phyloP scores from a whole-genome alignment of 2,329 filamentous ascomycete species.

The Thelonectria rubi region DNA sequence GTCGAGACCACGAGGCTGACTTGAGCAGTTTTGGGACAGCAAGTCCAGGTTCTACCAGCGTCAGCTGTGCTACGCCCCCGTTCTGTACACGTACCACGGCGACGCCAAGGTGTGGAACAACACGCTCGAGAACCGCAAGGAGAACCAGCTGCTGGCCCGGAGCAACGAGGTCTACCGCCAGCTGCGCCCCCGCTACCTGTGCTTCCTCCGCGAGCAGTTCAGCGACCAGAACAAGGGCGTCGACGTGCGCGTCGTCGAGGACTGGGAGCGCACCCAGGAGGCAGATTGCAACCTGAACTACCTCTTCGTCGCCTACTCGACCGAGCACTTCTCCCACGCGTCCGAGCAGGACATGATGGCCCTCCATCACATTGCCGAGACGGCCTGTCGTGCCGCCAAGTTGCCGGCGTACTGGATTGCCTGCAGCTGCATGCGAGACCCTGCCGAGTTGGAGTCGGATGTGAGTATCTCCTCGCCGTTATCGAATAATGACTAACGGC shows the following conservation, averaged over 20 bases:
- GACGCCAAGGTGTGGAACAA: slow-evolving; percentile 42
- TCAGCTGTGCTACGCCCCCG: slow-evolving; percentile 36
- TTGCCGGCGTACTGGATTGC: slow-evolving; percentile 41
- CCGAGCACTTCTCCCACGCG: slow-evolving; percentile 38
- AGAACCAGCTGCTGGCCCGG: slow-evolving; percentile 31
- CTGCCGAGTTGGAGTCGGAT: slow-evolving; percentile 37
- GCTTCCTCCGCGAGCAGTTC: slow-evolving; percentile 38
- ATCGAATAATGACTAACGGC: slow-evolving; percentile 7
- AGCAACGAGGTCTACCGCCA: slow-evolving; percentile 39
- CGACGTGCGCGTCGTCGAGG: slow-evolving; percentile 35
- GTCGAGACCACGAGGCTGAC: neutral
- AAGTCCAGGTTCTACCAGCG: slow-evolving; percentile 25
- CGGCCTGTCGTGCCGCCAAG: slow-evolving; percentile 39
- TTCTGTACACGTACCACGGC: slow-evolving; percentile 38
- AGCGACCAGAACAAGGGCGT: slow-evolving; percentile 37
- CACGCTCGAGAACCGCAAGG: slow-evolving; percentile 39
- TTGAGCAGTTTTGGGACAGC: slow-evolving; percentile 38
- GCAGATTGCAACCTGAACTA: slow-evolving; percentile 34
- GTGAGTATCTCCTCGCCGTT: slow-evolving; percentile 17
- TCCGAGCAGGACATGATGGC: slow-evolving; percentile 38
- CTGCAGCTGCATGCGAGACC: slow-evolving; percentile 41
- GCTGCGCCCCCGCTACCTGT: slow-evolving; percentile 38
- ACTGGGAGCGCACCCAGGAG: slow-evolving; percentile 38
- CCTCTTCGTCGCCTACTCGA: slow-evolving; percentile 41
- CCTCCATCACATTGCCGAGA: slow-evolving; percentile 41